These are phyloP conservation scores for Balakata baccata DNA, from an alignment of 345 rosid species.

Conservation along the genomic window DNA sequence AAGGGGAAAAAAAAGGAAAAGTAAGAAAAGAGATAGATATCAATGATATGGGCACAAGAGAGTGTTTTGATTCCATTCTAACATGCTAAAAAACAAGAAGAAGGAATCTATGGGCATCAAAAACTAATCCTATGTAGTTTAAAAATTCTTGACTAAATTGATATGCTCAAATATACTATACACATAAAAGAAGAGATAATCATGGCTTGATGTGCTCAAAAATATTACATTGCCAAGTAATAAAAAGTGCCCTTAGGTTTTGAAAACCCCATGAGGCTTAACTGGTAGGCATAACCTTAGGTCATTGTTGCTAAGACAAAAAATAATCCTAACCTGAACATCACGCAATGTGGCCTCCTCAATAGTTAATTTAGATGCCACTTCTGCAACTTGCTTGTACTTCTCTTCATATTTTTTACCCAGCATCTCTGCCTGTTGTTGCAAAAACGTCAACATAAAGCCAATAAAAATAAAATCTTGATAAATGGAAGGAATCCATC, in stretches of 20 bases:
- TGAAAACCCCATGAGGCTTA: background rate
- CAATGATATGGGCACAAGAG: background rate
- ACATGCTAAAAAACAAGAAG: background rate
- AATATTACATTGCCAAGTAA: background rate
- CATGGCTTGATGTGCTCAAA: background rate
- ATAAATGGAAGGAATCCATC: constrained; percentile 7
- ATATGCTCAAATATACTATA: background rate
- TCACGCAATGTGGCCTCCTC: constrained; percentile 95
- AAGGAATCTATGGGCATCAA: background rate
- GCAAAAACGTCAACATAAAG: constrained; percentile 26
- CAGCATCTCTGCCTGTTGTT: constrained; percentile 70
- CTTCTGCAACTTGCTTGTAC: constrained; percentile 93
- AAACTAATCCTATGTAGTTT: background rate
- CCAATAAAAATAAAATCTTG: constrained; percentile 17
- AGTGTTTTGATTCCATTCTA: background rate
- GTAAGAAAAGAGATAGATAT: background rate
- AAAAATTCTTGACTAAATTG: background rate
- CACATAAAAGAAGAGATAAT: background rate
- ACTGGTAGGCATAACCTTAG: background rate
- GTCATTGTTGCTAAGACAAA: background rate
- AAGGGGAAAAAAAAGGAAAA: background rate
- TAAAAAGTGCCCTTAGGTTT: background rate
- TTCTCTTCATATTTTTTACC: constrained; percentile 95
- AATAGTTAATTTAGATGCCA: constrained; percentile 87
- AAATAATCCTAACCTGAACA: constrained; percentile 55